Base-by-base conservation (phyloP, 352 stramenopile genomes). In the Globisporangium carolinianum region DNA sequence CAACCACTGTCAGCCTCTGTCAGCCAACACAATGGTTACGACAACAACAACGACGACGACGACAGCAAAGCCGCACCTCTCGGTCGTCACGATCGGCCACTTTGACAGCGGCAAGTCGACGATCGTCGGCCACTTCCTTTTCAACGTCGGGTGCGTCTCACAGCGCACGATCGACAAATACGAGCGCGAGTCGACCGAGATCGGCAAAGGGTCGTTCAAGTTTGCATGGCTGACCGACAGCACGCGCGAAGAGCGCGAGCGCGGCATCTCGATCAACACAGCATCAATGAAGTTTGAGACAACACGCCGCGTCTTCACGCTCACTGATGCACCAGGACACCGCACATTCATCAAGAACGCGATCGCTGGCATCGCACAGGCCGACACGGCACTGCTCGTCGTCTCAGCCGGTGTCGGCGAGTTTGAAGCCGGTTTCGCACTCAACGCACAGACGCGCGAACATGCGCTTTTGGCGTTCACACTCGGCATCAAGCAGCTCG, bases 261-360 rank as follows among this genome's bases (percentile, higher is more conserved):
- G 94, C 69, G 96, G 96, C 81, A 98, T 98, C 72, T 98, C 78
- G 54, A 99, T 99, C 74, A 94, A 99, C 70, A 97, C 98, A 69
- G 5, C 98, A 63, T 98, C 90, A 86, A 98, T 24, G 24, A 24
- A 99, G 75, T 99, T 99, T 77, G 87, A 98, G 79, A 97, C 96
- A 24, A 69, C 86, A 51, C 98, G 98, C 68, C 98, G 93, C 83
- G 76, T 94, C 73, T 98, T 98, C 75, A 99, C 96, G 54, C 85
- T 99, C 57, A 98, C 99, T 75, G 97, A 99, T 86, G 87, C 94
- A 47, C 97, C 97, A 46, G 97, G 96, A 39, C 95, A 99, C 80
- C 84, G 93, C 72, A 96, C 99, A 73, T 99, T 98, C 79, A 99
- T 99, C 76, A 99, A 99, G 91, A 99, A 99, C 79, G 99, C 99